phyloP scores from a whole-genome alignment of 2,329 filamentous ascomycete genomes.

The Stagonosporopsis rhizophila region DNA sequence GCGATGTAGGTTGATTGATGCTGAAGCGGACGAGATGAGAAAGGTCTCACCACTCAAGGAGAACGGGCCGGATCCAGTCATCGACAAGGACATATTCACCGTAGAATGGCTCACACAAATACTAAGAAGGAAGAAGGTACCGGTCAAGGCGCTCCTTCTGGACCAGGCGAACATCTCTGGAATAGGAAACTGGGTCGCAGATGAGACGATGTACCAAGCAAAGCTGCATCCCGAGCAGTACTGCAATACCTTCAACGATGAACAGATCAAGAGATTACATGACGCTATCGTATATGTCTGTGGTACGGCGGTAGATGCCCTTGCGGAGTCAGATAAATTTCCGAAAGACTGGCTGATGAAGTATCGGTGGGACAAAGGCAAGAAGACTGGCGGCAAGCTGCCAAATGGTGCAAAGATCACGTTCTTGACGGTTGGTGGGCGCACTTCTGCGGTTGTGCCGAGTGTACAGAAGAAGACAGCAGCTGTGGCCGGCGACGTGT shows the following conservation, averaged over 20 bases:
- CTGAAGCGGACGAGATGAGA: constrained; percentile 76
- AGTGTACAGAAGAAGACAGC: constrained; percentile 83
- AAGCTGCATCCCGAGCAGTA: constrained; percentile 92
- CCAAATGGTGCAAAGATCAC: constrained; percentile 86
- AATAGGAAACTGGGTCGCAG: constrained; percentile 96
- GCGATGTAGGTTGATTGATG: constrained; percentile 82
- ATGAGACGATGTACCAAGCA: constrained; percentile 91
- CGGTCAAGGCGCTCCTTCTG: constrained; percentile 85
- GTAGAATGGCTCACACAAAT: constrained; percentile 75
- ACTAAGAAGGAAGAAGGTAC: constrained; percentile 78
- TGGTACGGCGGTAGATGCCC: constrained; percentile 75
- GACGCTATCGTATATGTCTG: constrained; percentile 79
- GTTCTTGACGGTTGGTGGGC: constrained; percentile 86
- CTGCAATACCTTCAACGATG: constrained; percentile 78
- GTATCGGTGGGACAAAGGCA: constrained; percentile 87
- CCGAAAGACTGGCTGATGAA: constrained; percentile 86
- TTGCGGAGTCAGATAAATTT: constrained; percentile 84
- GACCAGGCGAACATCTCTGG: constrained; percentile 90
- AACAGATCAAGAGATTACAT: constrained; percentile 75
- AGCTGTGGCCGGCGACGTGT: constrained; percentile 62
- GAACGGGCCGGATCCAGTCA: constrained; percentile 91
- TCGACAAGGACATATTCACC: constrained; percentile 79
- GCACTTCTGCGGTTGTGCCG: constrained; percentile 89
- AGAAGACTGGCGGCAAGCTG: constrained; percentile 71
- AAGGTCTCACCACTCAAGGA: constrained; percentile 80